Evolutionary conservation across 73 alveolate species (phyloP), one percentile per base, ranked within the genome.

Genomic region (Blepharisma stoltei): DNA sequence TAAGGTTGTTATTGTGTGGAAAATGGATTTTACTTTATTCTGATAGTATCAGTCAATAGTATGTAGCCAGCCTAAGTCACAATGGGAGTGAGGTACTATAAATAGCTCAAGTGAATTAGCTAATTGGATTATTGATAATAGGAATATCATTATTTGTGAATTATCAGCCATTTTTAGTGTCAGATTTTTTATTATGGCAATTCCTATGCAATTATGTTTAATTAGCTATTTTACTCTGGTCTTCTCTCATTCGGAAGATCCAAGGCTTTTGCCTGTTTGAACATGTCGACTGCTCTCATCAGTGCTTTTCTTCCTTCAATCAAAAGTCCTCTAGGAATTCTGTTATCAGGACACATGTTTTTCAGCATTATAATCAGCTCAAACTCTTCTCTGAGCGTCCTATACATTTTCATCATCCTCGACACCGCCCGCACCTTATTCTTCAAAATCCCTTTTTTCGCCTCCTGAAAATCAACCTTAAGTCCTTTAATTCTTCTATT

Each of bases 391-490:
- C 21, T 83, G 20, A 90, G 76, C 5, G 80, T 84, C 47, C 73
- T 88, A 69, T 80, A 77, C 70, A 91, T 79, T 65, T 76, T 75
- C 65, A 81, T 81, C 93, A 91, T 85, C 67, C 88, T 88, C 20
- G 85, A 88, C 8, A 88, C 86, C 37, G 91, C 68, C 70, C 68
- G 88, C 6, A 91, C 82, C 67, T 91, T 91, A 47, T 84, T 87
- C 55, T 83, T 87, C 54, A 77, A 54, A 27, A 87, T 48, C 5
- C 73, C 82, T 44, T 87, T 87, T 9, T 54, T 73, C 23, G 65
- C 38, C 78, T n/a, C 67, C 77, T 23, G 21, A 54, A 60, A 8
- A 60, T 80, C 81, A 78, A 68, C 88, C 80, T 87, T 80, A 2
- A 60, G 73, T 60, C 23, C 73, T 25, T 60, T 60, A 9, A 60